Evolutionary conservation across 306 rosid genomes (phyloP), one percentile per base, ranked within the genome.

Genomic region (Boehmeria nivea): DNA sequence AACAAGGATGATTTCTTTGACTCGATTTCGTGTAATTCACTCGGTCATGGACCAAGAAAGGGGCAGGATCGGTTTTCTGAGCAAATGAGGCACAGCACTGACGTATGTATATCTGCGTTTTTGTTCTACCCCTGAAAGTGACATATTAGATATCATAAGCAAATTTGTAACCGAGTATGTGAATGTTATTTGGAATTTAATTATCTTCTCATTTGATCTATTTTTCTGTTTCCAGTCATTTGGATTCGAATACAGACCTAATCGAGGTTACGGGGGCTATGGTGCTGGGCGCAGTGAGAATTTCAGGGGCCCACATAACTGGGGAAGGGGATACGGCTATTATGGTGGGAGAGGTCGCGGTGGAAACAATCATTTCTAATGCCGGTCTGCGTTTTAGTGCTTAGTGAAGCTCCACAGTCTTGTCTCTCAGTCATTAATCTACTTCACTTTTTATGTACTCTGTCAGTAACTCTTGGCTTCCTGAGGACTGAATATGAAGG

Each of bases 1-100:
- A 74, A 69, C 33, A 87, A 87, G 79, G 93, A 83, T 55, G 86
- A 83, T 31, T 87, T 87, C 70, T 87, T 87, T 67, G 96, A 87
- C 69, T 69, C 94, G 63, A 79, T 84, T 55, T 84, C 94, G 1
- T 69, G 84, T 27, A 70, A 78, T 69, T 74, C 89, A 12, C 60
- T 76, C 61, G 51, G 58, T 65, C 76, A 63, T 43, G 84, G 95
- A 57, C 65, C 59, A 23, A 71, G 86, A 65, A 79, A 68, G 21
- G 79, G 69, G 45, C 82, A 72, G 56, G 64, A 51, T 57, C 75
- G 72, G 69, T 69, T 68, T 49, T 75, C 79, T 13, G 78, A 71
- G 75, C 70, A 83, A 67, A 67, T 74, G 62, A 79, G 28, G 66
- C 67, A 26, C 51, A 81, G 77, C 72, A 57, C 69, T 45, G 80